phyloP scores from a whole-genome alignment of 192 early-diverging fungal species.

The Coemansia sp. region DNA sequence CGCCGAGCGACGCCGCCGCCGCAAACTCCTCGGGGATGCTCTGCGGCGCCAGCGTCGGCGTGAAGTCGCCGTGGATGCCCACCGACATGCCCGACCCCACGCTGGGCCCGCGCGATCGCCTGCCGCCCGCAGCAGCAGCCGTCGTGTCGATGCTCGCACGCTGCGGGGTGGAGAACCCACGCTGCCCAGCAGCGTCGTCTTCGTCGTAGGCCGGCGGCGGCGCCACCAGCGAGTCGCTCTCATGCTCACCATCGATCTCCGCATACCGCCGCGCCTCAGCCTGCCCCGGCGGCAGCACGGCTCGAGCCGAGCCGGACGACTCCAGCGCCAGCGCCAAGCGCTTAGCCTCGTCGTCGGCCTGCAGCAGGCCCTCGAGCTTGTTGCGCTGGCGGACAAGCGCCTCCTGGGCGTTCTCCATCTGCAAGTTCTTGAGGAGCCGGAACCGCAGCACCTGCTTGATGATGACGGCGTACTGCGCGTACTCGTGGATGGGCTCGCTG shows the following conservation, averaged over 20 bases:
- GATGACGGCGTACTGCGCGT: slow-evolving; percentile 82
- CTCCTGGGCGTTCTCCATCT: slow-evolving; percentile 76
- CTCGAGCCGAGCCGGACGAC: slow-evolving; percentile 8
- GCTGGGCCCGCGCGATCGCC: slow-evolving; percentile 43
- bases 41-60: slow-evolving; percentile 41
- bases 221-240: not conserved
- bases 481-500: slow-evolving; percentile 83
- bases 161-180: slow-evolving; percentile 40
- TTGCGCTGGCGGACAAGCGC: slow-evolving; percentile 71
- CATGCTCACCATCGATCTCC: not conserved
- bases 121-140: slow-evolving; percentile 6
- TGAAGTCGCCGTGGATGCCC: slow-evolving; percentile 33
- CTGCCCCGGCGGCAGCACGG: not conserved
- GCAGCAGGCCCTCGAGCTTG: slow-evolving; percentile 59
- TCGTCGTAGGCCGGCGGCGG: not conserved
- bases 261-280: not conserved
- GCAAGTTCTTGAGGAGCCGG: slow-evolving; percentile 83
- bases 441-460: slow-evolving; percentile 87
- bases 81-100: slow-evolving; percentile 33
- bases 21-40: slow-evolving; percentile 12
- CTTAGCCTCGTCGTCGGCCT: slow-evolving; percentile 72
- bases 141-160: slow-evolving; percentile 37
- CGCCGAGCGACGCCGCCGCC: slow-evolving; percentile 5
- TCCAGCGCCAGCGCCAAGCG: slow-evolving; percentile 68
- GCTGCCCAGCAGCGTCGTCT: slow-evolving; percentile 20